A percentile compares a stretch with the other conserved stretches of the same genome.
These are phyloP conservation scores for Cymbidium sinense DNA, from an alignment of 106 monocot species.

Conservation along the genomic window DNA sequence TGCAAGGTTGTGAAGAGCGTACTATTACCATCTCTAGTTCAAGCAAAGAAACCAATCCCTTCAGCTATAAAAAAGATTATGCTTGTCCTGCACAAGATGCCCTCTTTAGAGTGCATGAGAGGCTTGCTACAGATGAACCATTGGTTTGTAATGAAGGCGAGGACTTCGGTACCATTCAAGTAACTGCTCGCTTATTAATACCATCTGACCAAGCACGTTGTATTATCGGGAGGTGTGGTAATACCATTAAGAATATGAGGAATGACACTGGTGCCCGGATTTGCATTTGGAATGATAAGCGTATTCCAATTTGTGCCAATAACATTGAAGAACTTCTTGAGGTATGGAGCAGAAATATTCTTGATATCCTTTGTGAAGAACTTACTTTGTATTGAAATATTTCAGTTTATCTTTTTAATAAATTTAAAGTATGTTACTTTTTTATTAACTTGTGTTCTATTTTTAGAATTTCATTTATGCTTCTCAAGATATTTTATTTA, in stretches of 20 bases:
- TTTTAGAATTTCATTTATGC: neutral
- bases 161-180: constrained; percentile 5
- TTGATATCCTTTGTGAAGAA: neutral
- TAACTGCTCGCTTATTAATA: constrained; percentile 47
- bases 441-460: neutral
- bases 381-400: neutral
- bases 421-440: neutral
- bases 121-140: constrained; percentile 29
- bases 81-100: constrained; percentile 63
- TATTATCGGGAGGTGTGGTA: constrained; percentile 44
- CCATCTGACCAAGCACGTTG: constrained; percentile 57
- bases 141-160: constrained; percentile 23
- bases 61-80: constrained; percentile 30
- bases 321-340: constrained; percentile 48
- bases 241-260: constrained; percentile 26
- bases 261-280: constrained; percentile 21
- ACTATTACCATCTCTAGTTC: constrained; percentile 50
- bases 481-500: neutral
- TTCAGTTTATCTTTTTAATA: neutral
- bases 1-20: constrained; percentile 50
- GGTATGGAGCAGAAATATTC: constrained; percentile 21
- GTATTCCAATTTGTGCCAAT: constrained; percentile 27
- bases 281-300: constrained; percentile 20
- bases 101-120: constrained; percentile 50
- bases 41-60: constrained; percentile 28